These are phyloP conservation scores for Westerdykella ornata DNA, from an alignment of 2,329 filamentous ascomycete genomes.

Conservation along the genomic window DNA sequence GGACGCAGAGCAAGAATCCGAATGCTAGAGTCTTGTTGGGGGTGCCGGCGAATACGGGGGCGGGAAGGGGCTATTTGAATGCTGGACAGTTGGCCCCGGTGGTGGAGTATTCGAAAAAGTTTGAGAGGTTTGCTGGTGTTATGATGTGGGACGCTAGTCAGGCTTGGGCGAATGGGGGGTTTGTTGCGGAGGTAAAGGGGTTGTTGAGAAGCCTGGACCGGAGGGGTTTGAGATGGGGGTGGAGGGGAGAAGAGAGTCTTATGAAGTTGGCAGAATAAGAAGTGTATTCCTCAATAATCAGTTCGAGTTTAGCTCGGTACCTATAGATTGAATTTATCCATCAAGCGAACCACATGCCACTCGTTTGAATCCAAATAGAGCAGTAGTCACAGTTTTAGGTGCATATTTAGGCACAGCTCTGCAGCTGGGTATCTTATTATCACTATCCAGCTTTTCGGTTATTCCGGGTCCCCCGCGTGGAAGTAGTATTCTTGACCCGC, in stretches of 20 bases:
- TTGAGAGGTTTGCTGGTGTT: conserved; percentile 57
- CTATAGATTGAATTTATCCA: too few species aligned
- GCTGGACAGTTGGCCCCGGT: conserved; percentile 45
- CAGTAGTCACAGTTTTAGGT: too few species aligned
- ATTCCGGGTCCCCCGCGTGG: too few species aligned
- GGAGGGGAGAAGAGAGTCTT: background rate
- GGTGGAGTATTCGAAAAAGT: conserved; percentile 50
- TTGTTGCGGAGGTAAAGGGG: conserved; percentile 10
- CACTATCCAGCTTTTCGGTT: too few species aligned
- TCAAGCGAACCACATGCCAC: too few species aligned
- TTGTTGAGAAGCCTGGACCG: conserved; percentile 4
- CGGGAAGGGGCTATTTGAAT: conserved; percentile 51
- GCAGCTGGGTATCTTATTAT: too few species aligned
- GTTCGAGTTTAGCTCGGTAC: too few species aligned
- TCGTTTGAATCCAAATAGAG: too few species aligned
- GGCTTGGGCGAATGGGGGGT: conserved; percentile 23
- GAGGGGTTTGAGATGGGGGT: conserved; percentile 9
- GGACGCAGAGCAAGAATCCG: conserved; percentile 50
- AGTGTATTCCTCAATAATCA: too few species aligned
- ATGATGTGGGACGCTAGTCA: conserved; percentile 58
- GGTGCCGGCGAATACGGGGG: conserved; percentile 50
- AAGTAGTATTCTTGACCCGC: too few species aligned
- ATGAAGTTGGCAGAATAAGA: background rate
- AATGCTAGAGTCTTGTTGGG: conserved; percentile 58
- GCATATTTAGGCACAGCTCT: too few species aligned